A percentile compares a stretch with the other conserved stretches of the same genome.
These are phyloP conservation scores for Gypsophila paniculata DNA, from an alignment of 179 eudicot genomes.

Conservation along the genomic window DNA sequence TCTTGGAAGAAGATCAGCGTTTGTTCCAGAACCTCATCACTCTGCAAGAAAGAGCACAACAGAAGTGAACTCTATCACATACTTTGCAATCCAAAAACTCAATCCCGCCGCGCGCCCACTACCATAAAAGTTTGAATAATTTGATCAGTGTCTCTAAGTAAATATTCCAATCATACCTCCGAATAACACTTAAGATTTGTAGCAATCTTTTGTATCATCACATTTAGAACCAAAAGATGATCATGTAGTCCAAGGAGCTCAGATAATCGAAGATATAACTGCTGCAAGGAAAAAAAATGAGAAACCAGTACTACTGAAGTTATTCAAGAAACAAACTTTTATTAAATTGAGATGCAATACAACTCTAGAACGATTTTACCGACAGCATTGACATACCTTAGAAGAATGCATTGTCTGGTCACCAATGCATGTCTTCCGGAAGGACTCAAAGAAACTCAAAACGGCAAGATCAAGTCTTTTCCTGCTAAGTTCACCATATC, in stretches of 20 bases:
- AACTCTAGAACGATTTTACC: background rate
- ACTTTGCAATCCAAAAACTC: background rate
- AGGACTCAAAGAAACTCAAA: slow-evolving; percentile 65
- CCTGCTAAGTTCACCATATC: slow-evolving; percentile 78
- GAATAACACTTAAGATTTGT: slow-evolving; percentile 77
- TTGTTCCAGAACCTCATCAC: slow-evolving; percentile 70
- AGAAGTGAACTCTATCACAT: slow-evolving; percentile 7
- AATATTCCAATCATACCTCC: slow-evolving; percentile 42
- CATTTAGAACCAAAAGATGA: slow-evolving; percentile 68
- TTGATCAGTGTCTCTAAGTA: background rate
- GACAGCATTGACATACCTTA: slow-evolving; percentile 47
- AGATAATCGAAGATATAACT: slow-evolving; percentile 79
- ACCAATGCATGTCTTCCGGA: slow-evolving; percentile 73
- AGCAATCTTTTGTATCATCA: slow-evolving; percentile 75
- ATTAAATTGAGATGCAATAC: background rate
- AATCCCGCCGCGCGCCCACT: background rate
- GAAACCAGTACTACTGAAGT: slow-evolving; percentile 10
- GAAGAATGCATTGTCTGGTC: slow-evolving; percentile 71
- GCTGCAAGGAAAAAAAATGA: slow-evolving; percentile 46
- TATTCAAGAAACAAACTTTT: slow-evolving; percentile 3
- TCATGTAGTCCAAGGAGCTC: slow-evolving; percentile 88
- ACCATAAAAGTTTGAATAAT: background rate
- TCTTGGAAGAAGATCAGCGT: slow-evolving; percentile 74
- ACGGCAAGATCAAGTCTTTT: slow-evolving; percentile 93
- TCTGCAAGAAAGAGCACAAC: slow-evolving; percentile 40